phyloP scores from a whole-genome alignment of 306 rosid species.

The Citrullus colocynthis region DNA sequence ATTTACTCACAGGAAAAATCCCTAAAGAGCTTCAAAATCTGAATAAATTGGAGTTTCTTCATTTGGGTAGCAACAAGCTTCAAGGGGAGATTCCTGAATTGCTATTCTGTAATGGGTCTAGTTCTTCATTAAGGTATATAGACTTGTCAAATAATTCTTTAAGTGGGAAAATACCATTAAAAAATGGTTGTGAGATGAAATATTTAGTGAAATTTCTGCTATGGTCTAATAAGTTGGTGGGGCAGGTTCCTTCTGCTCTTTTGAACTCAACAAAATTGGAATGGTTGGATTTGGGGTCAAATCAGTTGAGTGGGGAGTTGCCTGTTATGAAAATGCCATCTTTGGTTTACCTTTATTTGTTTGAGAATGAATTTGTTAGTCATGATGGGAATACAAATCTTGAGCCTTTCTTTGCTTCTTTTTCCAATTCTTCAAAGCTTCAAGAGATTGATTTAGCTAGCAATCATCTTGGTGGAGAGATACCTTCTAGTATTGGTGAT shows the following conservation, averaged over 20 bases:
- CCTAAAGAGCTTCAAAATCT: slow-evolving; percentile 52
- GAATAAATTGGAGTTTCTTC: slow-evolving; percentile 46
- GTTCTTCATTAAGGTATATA: slow-evolving; percentile 40
- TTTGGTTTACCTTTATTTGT: slow-evolving; percentile 57
- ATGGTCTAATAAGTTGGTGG: slow-evolving; percentile 67
- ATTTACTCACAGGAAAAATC: slow-evolving; percentile 49
- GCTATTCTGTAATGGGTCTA: slow-evolving; percentile 59
- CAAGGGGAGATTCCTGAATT: slow-evolving; percentile 46
- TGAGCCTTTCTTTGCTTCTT: slow-evolving; percentile 62
- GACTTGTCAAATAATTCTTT: slow-evolving; percentile 83
- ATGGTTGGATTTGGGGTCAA: slow-evolving; percentile 83
- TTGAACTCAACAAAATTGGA: slow-evolving; percentile 51
- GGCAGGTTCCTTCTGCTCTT: slow-evolving; percentile 52
- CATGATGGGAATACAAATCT: slow-evolving; percentile 75
- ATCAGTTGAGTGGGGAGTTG: slow-evolving; percentile 54
- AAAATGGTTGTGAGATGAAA: slow-evolving; percentile 36
- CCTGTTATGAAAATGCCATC: slow-evolving; percentile 41
- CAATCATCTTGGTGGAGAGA: slow-evolving; percentile 60
- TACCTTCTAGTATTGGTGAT: slow-evolving; percentile 60
- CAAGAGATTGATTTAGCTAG: slow-evolving; percentile 75
- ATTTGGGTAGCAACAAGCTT: slow-evolving; percentile 57
- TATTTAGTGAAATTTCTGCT: slow-evolving; percentile 46
- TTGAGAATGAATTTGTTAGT: slow-evolving; percentile 62
- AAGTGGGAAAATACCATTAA: slow-evolving; percentile 46
- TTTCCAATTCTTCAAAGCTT: slow-evolving; percentile 38